Conservation (phyloP, 1,284 basidiomycete species). For the Tetrapyrgos nigripes region DNA sequence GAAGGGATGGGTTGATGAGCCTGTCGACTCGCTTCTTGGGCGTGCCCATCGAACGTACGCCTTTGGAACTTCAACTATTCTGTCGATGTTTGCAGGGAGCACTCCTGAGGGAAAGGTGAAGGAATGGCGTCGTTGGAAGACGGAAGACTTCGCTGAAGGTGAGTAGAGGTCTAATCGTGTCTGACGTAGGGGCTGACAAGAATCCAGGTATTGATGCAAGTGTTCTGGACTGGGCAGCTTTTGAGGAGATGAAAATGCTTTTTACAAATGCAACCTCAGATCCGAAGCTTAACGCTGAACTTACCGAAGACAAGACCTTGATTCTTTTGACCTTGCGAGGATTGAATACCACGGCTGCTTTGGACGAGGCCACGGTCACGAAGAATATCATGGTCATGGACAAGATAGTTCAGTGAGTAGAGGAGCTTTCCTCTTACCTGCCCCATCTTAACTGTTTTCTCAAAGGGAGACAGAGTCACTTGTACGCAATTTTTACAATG, state of each 20-base stretch:
- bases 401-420: too few relatives aligned
- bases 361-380: conserved; percentile 90
- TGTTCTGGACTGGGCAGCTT: conserved; percentile 81
- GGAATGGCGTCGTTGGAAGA: conserved; percentile 82
- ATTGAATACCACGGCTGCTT: conserved; percentile 89
- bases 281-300: conserved; percentile 50
- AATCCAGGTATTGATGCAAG: conserved; percentile 81
- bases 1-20: conserved; percentile 92
- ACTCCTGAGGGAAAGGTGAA: conserved; percentile 75
- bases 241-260: conserved; percentile 67
- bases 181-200: too few relatives aligned
- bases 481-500: conserved; percentile 72
- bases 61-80: conserved; percentile 90
- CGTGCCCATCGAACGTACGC: conserved; percentile 82
- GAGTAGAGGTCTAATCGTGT: too few relatives aligned
- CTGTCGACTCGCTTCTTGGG: conserved; percentile 91
- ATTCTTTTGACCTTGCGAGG: conserved; percentile 90
- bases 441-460: too few relatives aligned
- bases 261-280: conserved; percentile 69
- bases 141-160: conserved; percentile 88
- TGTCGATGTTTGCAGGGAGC: conserved; percentile 87
- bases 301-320: conserved; percentile 66
- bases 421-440: too few relatives aligned
- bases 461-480: conserved; percentile 69
- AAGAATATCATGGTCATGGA: conserved; percentile 87